Evolutionary conservation across 164 flowering plant species (phyloP).

Genomic region (Liquidambar formosana): DNA sequence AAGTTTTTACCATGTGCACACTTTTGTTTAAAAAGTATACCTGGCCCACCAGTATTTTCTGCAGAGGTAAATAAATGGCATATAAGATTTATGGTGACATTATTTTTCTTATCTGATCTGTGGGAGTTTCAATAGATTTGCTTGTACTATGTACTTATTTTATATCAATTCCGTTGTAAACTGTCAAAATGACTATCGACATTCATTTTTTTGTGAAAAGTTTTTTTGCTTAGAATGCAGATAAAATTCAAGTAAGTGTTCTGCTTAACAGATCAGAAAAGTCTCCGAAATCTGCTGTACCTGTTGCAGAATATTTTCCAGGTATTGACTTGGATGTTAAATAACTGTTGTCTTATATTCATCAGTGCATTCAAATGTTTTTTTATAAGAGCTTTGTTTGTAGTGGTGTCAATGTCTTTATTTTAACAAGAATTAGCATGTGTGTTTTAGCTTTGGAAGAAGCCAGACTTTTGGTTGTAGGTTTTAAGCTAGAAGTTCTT

Average conservation of each 20-base stretch:
- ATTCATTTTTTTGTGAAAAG: slow-evolving; percentile 13
- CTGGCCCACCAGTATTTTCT: slow-evolving; percentile 22
- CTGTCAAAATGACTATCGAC: background rate
- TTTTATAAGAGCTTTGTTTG: slow-evolving; percentile 5
- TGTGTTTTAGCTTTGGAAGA: slow-evolving; percentile 60
- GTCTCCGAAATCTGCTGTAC: slow-evolving; percentile 45
- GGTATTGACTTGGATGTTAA: slow-evolving; percentile 40
- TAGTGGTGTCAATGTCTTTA: background rate
- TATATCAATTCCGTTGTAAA: background rate
- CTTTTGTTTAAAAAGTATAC: slow-evolving; percentile 45
- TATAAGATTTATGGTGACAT: background rate
- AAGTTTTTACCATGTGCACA: slow-evolving; percentile 45
- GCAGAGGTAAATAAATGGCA: slow-evolving; percentile 49
- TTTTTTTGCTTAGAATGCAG: slow-evolving; percentile 77
- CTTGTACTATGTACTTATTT: background rate
- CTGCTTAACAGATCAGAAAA: slow-evolving; percentile 53
- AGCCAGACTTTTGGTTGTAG: slow-evolving; percentile 45
- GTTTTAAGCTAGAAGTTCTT: slow-evolving; percentile 67
- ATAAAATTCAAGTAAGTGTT: slow-evolving; percentile 57
- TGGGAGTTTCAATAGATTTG: background rate
- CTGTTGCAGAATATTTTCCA: slow-evolving; percentile 75
- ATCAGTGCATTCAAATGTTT: background rate
- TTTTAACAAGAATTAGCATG: background rate
- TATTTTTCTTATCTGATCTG: background rate
- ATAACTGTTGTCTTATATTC: slow-evolving; percentile 1